Conservation (phyloP, 2,329 filamentous ascomycete species). For the Xylariaceae sp. region DNA sequence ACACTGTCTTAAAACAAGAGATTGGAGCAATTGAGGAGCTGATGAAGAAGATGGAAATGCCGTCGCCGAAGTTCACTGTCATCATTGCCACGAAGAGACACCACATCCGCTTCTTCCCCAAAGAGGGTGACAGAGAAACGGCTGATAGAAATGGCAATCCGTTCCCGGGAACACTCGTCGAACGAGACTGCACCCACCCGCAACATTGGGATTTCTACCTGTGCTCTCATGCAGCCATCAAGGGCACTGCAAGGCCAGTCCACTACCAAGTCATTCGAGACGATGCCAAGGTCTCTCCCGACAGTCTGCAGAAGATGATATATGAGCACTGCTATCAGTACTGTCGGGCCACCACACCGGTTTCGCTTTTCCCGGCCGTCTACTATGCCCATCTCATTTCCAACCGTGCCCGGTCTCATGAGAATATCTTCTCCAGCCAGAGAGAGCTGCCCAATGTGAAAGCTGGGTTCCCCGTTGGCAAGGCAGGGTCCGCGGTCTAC, state of each 20-base stretch:
- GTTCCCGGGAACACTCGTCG: conserved; percentile 80
- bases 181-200: conserved; percentile 84
- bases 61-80: conserved; percentile 68
- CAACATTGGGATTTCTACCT: conserved; percentile 85
- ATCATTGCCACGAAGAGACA: conserved; percentile 91
- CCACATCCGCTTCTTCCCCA: conserved; percentile 88
- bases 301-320: conserved; percentile 78
- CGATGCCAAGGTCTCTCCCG: conserved; percentile 64
- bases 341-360: conserved; percentile 83
- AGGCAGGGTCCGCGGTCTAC: conserved; percentile 19
- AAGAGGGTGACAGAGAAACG: conserved; percentile 41
- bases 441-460: conserved; percentile 42
- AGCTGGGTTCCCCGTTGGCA: conserved; percentile 31
- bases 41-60: conserved; percentile 41
- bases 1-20: conserved; percentile 75
- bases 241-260: conserved; percentile 88
- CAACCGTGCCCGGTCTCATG: conserved; percentile 73
- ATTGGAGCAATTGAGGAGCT: conserved; percentile 64
- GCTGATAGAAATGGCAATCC: conserved; percentile 77
- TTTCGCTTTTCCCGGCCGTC: conserved; percentile 82
- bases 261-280: conserved; percentile 89
- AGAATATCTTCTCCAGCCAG: conserved; percentile 46
- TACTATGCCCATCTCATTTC: conserved; percentile 95
- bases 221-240: conserved; percentile 67
- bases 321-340: conserved; percentile 97